Evolutionary conservation across 208 protist species (phyloP), one percentile per base, ranked within the genome.

Genomic region (Crithidia bombi): DNA sequence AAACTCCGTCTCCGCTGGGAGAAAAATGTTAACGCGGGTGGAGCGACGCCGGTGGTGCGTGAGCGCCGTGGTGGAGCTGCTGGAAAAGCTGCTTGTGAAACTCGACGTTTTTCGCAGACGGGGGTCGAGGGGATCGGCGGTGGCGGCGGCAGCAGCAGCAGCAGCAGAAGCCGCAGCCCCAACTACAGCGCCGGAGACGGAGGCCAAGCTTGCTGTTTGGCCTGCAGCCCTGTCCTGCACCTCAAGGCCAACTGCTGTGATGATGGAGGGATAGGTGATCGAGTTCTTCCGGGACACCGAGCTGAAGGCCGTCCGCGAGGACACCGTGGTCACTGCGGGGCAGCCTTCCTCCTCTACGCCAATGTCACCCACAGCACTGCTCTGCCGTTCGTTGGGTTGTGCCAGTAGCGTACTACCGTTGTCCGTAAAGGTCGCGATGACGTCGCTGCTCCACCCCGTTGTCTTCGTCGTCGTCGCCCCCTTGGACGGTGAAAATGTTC

Each of bases 281-380:
- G 41, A 35, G 57, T 26, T 15, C 21, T 5, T 65, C 26, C 44
- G 46, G 2, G 59, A 5, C 17, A 65, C 44, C 5, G 54, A 30
- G 12, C 59, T 52, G n/a, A 65, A 55, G n/a, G 46, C 43, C n/a
- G 44, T 25, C n/a, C n/a, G 25, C 19, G 44, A 36, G 10, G 44
- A 43, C 1, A 46, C 32, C 30, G 59, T 55, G 10, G 32, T 28
- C 2, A 38, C 59, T 5, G 19, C 23, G 10, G 5, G 38, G 5
- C 5, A 21, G 28, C 43, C 6, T 3, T 21, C 12, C 19, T 62
- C 56, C 9, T 62, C 56, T 7, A 19, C 57, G 3, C n/a, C 43
- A 25, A 52, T 43, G 11, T 25, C 26, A 23, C 2, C n/a, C 35
- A 10, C 15, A 38, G 33, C 33, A n/a, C n/a, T n/a, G 14, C 14